phyloP scores from a whole-genome alignment of 805 yeast genomes.

The Yamadazyma phyllophila region DNA sequence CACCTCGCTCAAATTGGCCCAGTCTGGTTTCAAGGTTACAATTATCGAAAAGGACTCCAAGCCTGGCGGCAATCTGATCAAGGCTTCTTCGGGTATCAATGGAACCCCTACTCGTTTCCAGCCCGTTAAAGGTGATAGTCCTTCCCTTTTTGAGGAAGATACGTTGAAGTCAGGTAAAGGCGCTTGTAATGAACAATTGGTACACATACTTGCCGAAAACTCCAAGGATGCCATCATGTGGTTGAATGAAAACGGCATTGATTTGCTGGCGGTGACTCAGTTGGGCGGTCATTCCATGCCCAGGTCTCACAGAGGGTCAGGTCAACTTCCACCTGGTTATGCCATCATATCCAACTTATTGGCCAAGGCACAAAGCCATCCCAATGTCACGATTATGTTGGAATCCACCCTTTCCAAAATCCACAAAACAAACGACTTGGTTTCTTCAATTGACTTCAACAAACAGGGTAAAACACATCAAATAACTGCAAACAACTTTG shows the following conservation, averaged over 20 bases:
- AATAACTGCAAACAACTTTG: slow-evolving; percentile 26
- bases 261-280: slow-evolving; percentile 29
- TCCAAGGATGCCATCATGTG: slow-evolving; percentile 33
- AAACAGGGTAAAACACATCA: slow-evolving; percentile 3
- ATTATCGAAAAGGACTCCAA: slow-evolving; percentile 48
- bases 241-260: slow-evolving; percentile 27
- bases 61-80: slow-evolving; percentile 59
- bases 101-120: slow-evolving; percentile 35
- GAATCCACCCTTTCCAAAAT: slow-evolving; percentile 17
- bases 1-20: slow-evolving; percentile 37
- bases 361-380: slow-evolving; percentile 31
- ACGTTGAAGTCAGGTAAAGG: slow-evolving; percentile 35
- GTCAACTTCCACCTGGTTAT: slow-evolving; percentile 57
- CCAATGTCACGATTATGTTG: slow-evolving; percentile 20
- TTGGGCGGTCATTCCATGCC: slow-evolving; percentile 42
- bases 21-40: slow-evolving; percentile 39
- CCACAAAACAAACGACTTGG: slow-evolving; percentile 27
- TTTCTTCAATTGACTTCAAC: slow-evolving; percentile 43
- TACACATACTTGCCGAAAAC: slow-evolving; percentile 21
- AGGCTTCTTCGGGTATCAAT: slow-evolving; percentile 63
- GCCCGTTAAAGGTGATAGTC: slow-evolving; percentile 22
- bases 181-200: slow-evolving; percentile 23
- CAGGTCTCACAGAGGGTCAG: slow-evolving; percentile 39
- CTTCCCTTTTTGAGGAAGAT: slow-evolving; percentile 26
- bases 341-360: slow-evolving; percentile 51